phyloP scores from a whole-genome alignment of 495 filamentous ascomycete species.

The Aspergillus coremiiformis region DNA sequence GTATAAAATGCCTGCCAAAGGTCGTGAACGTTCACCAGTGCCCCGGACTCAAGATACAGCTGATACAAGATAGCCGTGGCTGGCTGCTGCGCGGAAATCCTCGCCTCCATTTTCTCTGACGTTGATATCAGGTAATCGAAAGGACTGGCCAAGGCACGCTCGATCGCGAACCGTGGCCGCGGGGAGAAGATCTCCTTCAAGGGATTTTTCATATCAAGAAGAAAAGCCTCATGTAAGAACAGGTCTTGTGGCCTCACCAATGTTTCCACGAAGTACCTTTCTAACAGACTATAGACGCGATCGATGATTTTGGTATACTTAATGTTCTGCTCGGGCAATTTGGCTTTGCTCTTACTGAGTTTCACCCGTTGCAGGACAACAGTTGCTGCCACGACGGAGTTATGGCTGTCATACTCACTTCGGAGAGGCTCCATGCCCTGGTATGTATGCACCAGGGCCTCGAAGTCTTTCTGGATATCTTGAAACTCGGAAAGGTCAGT shows the following conservation, averaged over 20 bases:
- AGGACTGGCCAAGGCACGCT: slow-evolving; percentile 70
- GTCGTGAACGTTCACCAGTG: slow-evolving; percentile 81
- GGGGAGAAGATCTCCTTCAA: slow-evolving; percentile 78
- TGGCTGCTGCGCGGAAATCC: slow-evolving; percentile 57
- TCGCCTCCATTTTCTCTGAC: slow-evolving; percentile 24
- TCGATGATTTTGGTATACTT: slow-evolving; percentile 71
- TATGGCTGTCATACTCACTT: slow-evolving; percentile 67
- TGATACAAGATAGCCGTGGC: slow-evolving; percentile 80
- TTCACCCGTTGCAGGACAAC: slow-evolving; percentile 82
- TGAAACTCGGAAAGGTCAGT: slow-evolving; percentile 12
- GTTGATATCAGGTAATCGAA: slow-evolving; percentile 80
- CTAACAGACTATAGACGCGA: slow-evolving; percentile 48
- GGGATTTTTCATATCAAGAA: slow-evolving; percentile 75
- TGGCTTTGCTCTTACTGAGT: slow-evolving; percentile 71
- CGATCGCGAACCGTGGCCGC: slow-evolving; percentile 66
- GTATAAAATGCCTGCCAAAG: slow-evolving; percentile 82
- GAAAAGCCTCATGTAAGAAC: slow-evolving; percentile 71
- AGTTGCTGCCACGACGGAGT: slow-evolving; percentile 68
- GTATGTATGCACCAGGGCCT: slow-evolving; percentile 31
- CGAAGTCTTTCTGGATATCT: slow-evolving; percentile 22
- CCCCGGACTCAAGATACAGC: slow-evolving; percentile 82
- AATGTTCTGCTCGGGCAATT: slow-evolving; percentile 64
- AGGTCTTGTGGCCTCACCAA: slow-evolving; percentile 54
- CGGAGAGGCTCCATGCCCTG: slow-evolving; percentile 46
- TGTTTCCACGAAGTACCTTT: slow-evolving; percentile 44